A percentile compares a stretch with the other conserved stretches of the same genome.
Evolutionary conservation across 2,329 filamentous ascomycete species (phyloP).

Genomic region (Botrytis byssoidea): DNA sequence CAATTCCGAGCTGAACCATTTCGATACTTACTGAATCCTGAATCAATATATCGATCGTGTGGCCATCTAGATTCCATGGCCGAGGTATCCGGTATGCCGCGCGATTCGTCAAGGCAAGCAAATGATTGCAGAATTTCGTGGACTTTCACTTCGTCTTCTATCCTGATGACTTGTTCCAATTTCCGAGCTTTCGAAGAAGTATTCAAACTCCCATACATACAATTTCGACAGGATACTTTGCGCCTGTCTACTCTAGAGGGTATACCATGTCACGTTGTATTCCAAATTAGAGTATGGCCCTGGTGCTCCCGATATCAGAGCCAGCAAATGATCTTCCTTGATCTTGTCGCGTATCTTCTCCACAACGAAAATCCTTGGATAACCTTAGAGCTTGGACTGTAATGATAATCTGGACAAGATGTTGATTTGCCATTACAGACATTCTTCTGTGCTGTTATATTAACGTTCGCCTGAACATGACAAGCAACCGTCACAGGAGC

Average conservation of each 20-base stretch:
- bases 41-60: background rate
- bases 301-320: background rate
- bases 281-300: background rate
- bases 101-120: background rate
- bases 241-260: background rate
- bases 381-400: background rate
- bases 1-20: background rate
- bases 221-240: background rate
- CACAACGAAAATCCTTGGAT: background rate
- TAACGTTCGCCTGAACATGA: background rate
- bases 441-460: background rate
- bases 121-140: background rate
- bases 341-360: slow-evolving; percentile 2
- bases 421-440: background rate
- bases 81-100: background rate
- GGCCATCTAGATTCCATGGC: background rate
- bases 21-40: background rate
- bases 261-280: background rate
- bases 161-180: background rate
- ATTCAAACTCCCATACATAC: background rate
- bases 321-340: slow-evolving; percentile 7
- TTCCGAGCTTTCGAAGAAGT: background rate
- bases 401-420: background rate
- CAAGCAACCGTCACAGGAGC: no score
- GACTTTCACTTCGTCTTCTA: background rate